These are phyloP conservation scores for Ophiostoma australiae DNA, from an alignment of 2,329 filamentous ascomycete species.

Conservation along the genomic window DNA sequence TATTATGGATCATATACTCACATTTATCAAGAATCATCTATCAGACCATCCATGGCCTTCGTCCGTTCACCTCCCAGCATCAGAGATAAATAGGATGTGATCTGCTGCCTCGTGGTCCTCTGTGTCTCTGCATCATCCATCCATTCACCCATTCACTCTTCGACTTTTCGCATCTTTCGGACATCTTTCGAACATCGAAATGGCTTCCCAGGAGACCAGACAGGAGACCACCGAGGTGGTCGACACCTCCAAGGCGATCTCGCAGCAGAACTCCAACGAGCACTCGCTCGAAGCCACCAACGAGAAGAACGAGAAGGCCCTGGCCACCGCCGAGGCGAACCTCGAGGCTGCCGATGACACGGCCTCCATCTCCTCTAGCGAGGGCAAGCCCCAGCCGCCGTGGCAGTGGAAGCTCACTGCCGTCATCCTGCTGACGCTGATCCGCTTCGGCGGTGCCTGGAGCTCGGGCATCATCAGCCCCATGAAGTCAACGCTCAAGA, in stretches of 20 bases:
- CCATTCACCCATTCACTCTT: background rate
- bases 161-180: too few species aligned
- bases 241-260: background rate
- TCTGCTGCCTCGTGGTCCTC: background rate
- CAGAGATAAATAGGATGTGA: slow-evolving; percentile 10
- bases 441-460: slow-evolving; percentile 27
- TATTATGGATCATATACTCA: too few species aligned
- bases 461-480: slow-evolving; percentile 27
- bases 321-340: background rate
- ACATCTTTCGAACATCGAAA: background rate
- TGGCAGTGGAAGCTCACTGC: slow-evolving; percentile 24
- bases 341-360: background rate
- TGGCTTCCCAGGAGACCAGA: slow-evolving; percentile 12
- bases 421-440: slow-evolving; percentile 23
- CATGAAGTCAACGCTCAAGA: slow-evolving; percentile 27
- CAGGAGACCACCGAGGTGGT: background rate
- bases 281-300: background rate
- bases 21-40: background rate
- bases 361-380: background rate
- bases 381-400: slow-evolving; percentile 8
- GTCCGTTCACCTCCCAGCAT: background rate
- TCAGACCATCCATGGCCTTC: background rate
- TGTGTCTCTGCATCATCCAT: background rate
- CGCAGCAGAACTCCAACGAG: background rate
- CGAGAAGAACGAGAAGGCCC: background rate